Conservation (phyloP, 495 filamentous ascomycete species). For the Aspergillus conjunctus region DNA sequence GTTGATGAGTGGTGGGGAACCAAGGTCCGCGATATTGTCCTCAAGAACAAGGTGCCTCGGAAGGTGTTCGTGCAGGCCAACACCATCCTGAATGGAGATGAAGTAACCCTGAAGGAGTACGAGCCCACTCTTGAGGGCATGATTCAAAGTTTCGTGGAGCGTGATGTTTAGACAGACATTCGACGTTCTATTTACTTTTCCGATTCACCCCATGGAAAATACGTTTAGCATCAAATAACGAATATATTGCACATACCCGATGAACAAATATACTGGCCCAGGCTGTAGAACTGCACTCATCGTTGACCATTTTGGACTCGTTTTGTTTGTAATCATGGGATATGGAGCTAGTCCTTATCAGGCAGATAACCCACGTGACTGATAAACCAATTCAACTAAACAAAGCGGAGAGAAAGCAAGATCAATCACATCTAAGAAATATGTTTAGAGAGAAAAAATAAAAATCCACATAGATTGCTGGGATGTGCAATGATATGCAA, state of each 20-base stretch:
- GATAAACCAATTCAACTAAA: not conserved
- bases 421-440: not conserved
- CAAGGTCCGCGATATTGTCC: conserved; percentile 73
- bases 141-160: conserved; percentile 88
- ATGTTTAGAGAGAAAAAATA: not conserved
- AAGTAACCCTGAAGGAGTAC: conserved; percentile 84
- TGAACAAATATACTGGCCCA: no score
- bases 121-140: conserved; percentile 82
- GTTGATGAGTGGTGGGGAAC: conserved; percentile 81
- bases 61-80: conserved; percentile 98
- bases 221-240: not conserved
- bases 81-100: conserved; percentile 72
- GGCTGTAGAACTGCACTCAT: no score
- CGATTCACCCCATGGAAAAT: no score
- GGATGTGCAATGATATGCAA: no score
- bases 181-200: no score
- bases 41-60: conserved; percentile 84
- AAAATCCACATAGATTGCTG: no score
- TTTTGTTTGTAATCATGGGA: not conserved
- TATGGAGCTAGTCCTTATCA: conserved; percentile 8
- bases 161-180: conserved; percentile 52
- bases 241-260: not conserved
- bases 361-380: not conserved
- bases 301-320: no score
- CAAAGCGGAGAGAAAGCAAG: not conserved